Evolutionary conservation across 768 basidiomycete species (phyloP).

Genomic region (Solioccasus polychromus): DNA sequence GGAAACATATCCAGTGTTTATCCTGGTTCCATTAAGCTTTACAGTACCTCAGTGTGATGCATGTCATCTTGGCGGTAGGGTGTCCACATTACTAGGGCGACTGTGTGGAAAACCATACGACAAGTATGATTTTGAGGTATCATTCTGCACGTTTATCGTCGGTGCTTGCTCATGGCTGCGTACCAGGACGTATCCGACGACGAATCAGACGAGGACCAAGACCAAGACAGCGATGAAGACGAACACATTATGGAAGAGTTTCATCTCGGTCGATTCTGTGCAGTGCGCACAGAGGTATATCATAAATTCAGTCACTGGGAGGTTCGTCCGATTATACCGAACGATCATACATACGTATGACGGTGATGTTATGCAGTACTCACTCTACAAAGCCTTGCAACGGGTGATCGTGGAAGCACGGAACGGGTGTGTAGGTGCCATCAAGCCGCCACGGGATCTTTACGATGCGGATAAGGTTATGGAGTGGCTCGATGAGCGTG

Average conservation of each 20-base stretch:
- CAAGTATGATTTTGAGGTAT: constrained; percentile 61
- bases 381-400: constrained; percentile 57
- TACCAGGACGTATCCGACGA: constrained; percentile 21
- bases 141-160: not conserved
- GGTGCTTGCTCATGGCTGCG: constrained; percentile 1
- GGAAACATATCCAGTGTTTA: constrained; percentile 65
- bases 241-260: constrained; percentile 37
- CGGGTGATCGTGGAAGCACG: constrained; percentile 58
- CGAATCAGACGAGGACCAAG: constrained; percentile 21
- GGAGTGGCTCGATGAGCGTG: constrained; percentile 75
- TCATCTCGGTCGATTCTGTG: constrained; percentile 79
- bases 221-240: constrained; percentile 2
- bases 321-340: constrained; percentile 40
- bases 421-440: constrained; percentile 44
- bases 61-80: constrained; percentile 70
- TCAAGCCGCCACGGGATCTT: constrained; percentile 62
- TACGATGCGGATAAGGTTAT: constrained; percentile 74
- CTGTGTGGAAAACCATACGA: constrained; percentile 73
- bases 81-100: constrained; percentile 60
- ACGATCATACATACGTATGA: not conserved
- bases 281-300: constrained; percentile 59
- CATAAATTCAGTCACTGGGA: constrained; percentile 83
- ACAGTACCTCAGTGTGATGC: constrained; percentile 73
- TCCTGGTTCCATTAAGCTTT: constrained; percentile 50
- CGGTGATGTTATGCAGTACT: constrained; percentile 44